Percentiles rank a stretch among this genome's conserved stretches.
phyloP scores from a whole-genome alignment of 176 grass and related monocot species.

The Rhipidocladum racemiflorum region DNA sequence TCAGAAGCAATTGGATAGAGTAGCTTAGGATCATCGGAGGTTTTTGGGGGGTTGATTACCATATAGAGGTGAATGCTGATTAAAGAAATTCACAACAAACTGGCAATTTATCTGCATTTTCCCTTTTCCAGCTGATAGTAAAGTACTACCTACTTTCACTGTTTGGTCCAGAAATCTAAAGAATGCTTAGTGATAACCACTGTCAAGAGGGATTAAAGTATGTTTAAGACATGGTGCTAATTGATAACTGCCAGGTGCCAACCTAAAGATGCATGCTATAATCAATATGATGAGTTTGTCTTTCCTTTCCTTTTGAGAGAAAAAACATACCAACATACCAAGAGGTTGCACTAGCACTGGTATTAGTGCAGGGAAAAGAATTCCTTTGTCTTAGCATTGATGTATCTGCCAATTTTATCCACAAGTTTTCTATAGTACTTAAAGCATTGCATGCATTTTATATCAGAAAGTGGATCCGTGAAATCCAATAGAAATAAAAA shows the following conservation, averaged over 20 bases:
- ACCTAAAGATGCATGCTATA: neutral
- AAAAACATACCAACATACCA: neutral
- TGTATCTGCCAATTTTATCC: neutral
- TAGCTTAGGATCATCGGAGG: neutral
- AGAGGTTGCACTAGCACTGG: neutral
- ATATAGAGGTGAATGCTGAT: neutral
- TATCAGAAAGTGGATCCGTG: neutral
- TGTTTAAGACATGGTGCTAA: neutral
- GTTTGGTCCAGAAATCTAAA: neutral
- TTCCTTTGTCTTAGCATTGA: neutral
- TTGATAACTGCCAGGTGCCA: neutral
- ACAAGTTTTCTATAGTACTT: neutral
- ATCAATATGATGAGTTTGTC: neutral
- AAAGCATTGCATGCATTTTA: neutral
- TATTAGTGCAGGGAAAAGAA: neutral
- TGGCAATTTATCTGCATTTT: neutral
- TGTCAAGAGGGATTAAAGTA: neutral
- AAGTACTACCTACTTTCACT: neutral
- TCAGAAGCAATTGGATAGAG: neutral
- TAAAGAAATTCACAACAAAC: slow-evolving; percentile 2
- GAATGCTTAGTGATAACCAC: neutral
- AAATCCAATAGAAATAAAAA: neutral
- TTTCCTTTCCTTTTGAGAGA: neutral
- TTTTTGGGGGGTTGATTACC: neutral
- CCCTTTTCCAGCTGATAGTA: neutral